Percentiles rank a stretch among this genome's conserved stretches.
These are phyloP conservation scores for Lolium perenne DNA, from an alignment of 176 grass and related monocot species.

Conservation along the genomic window DNA sequence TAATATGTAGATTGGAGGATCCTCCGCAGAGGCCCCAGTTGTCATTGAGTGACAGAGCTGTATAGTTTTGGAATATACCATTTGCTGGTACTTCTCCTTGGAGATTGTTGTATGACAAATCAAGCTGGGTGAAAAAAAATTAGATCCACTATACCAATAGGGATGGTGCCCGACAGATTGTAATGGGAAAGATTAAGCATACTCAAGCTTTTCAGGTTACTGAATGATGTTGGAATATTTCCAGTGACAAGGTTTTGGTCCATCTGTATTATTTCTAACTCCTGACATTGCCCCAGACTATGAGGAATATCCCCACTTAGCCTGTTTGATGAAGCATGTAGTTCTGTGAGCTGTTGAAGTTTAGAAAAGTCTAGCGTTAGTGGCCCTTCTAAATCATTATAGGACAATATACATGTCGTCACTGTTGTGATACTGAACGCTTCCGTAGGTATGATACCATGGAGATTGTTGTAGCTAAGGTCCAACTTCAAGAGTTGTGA, in stretches of 20 bases:
- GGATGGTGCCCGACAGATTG: background rate
- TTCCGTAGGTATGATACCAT: background rate
- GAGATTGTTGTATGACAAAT: background rate
- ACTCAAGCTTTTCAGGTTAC: slow-evolving; percentile 17
- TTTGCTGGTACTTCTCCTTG: too few species aligned
- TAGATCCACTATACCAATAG: background rate
- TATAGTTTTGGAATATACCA: too few species aligned
- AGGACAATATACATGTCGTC: too few species aligned
- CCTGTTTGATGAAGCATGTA: slow-evolving; percentile 38
- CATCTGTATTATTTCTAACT: slow-evolving; percentile 27
- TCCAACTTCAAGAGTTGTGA: too few species aligned
- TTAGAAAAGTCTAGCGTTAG: too few species aligned
- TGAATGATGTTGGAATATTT: slow-evolving; percentile 7
- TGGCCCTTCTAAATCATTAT: too few species aligned
- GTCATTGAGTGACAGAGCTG: too few species aligned
- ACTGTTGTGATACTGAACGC: too few species aligned
- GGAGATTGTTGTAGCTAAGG: too few species aligned
- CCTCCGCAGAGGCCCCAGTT: too few species aligned
- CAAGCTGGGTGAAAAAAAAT: background rate
- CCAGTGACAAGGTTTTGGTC: slow-evolving; percentile 44
- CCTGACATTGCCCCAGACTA: slow-evolving; percentile 17
- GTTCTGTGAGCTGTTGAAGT: background rate
- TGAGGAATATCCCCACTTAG: slow-evolving; percentile 40
- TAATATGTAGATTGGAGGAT: too few species aligned
- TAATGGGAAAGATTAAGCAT: background rate